These are phyloP conservation scores for Liquidambar formosana DNA, from an alignment of 164 flowering plant species.

Conservation along the genomic window DNA sequence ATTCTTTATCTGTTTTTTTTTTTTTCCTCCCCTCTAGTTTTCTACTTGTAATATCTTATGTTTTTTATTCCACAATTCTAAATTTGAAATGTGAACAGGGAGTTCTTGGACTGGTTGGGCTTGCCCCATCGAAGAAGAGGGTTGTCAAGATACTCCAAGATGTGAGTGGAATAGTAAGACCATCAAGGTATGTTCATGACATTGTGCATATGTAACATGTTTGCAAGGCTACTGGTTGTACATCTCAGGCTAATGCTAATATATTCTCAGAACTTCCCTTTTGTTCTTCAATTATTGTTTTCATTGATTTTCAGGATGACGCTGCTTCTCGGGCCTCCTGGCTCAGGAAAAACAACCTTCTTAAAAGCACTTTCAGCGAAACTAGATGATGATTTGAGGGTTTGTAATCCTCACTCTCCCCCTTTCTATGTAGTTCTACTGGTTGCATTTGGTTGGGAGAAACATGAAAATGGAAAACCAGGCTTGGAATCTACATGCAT, in stretches of 20 bases:
- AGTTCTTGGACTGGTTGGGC: conserved; percentile 39
- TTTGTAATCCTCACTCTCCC: conserved; percentile 14
- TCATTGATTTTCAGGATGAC: conserved; percentile 31
- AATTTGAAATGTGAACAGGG: conserved; percentile 18
- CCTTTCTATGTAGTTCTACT: too few species aligned
- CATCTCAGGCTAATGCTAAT: too few species aligned
- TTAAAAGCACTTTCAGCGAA: conserved; percentile 52
- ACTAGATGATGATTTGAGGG: conserved; percentile 36
- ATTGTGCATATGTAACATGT: background rate
- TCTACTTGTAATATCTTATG: too few species aligned
- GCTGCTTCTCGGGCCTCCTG: conserved; percentile 58
- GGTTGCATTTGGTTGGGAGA: too few species aligned
- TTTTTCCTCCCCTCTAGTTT: too few species aligned
- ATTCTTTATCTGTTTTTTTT: too few species aligned
- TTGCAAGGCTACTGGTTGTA: too few species aligned
- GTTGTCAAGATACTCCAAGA: conserved; percentile 50
- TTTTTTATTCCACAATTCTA: background rate
- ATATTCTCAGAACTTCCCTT: background rate
- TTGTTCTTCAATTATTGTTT: background rate
- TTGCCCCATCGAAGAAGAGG: conserved; percentile 50
- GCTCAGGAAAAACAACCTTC: conserved; percentile 52
- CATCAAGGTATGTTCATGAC: conserved; percentile 55
- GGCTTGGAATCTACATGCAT: too few species aligned
- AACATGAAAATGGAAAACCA: too few species aligned
- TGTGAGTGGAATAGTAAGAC: conserved; percentile 52